These are phyloP conservation scores for Quercus mongolica DNA, from an alignment of 306 rosid genomes.

Conservation along the genomic window DNA sequence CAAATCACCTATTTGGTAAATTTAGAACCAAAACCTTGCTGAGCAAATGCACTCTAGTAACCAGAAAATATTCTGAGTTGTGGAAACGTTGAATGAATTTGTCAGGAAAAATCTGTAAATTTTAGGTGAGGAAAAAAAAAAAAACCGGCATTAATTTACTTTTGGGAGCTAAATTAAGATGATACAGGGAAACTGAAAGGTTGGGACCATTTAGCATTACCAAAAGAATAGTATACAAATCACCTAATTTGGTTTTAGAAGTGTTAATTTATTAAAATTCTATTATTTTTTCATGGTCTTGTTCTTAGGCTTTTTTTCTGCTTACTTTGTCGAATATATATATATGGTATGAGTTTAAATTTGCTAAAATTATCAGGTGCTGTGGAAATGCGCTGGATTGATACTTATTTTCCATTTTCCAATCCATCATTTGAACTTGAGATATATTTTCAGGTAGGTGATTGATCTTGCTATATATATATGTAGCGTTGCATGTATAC, in stretches of 20 bases:
- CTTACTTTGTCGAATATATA: background rate
- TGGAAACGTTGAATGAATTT: background rate
- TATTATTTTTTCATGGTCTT: background rate
- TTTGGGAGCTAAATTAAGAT: background rate
- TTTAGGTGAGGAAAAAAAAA: background rate
- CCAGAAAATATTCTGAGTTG: background rate
- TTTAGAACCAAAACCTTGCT: background rate
- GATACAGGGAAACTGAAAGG: background rate
- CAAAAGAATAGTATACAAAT: background rate
- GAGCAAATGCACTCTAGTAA: slow-evolving; percentile 3
- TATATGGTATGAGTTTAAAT: background rate
- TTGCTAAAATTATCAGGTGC: slow-evolving; percentile 56
- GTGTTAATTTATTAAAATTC: background rate
- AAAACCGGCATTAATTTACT: background rate
- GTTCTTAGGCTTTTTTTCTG: background rate
- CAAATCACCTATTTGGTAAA: slow-evolving; percentile 86
- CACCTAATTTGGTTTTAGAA: background rate
- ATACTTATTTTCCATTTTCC: slow-evolving; percentile 93
- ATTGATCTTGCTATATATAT: slow-evolving; percentile 2
- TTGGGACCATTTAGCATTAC: background rate
- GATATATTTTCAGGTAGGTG: slow-evolving; percentile 77
- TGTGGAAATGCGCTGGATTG: slow-evolving; percentile 98
- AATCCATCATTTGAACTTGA: slow-evolving; percentile 95
- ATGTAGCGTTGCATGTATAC: background rate
- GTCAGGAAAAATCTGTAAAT: background rate